These are phyloP conservation scores for Plasmodium falciparum DNA, from an alignment of 169 alveolate species.

Conservation along the genomic window DNA sequence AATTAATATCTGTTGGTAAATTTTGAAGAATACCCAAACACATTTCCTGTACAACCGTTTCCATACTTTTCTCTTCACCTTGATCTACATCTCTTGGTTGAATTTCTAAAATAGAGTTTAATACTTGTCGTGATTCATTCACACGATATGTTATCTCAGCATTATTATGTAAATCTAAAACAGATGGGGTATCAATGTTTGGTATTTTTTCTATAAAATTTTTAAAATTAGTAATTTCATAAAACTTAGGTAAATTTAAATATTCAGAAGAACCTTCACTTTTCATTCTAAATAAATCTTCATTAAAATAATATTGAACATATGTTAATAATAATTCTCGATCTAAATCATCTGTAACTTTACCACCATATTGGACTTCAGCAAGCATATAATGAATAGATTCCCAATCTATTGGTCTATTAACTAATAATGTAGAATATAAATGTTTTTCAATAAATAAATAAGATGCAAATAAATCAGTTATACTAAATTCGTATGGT, in stretches of 20 bases:
- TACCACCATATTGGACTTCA: conserved; percentile 98
- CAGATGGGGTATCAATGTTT: conserved; percentile 93
- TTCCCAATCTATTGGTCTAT: conserved; percentile 91
- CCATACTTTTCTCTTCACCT: conserved; percentile 95
- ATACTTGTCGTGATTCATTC: conserved; percentile 93
- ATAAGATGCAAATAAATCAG: conserved; percentile 97
- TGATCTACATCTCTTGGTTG: conserved; percentile 95
- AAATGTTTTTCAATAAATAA: conserved; percentile 94
- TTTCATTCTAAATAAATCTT: conserved; percentile 82
- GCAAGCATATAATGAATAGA: conserved; percentile 96
- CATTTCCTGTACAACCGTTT: conserved; percentile 94
- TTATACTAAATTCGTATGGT: conserved; percentile 96
- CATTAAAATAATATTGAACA: conserved; percentile 91
- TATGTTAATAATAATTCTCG: conserved; percentile 94
- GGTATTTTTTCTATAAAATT: conserved; percentile 93
- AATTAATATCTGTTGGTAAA: conserved; percentile 92
- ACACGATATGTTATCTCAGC: conserved; percentile 96
- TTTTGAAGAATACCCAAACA: conserved; percentile 89
- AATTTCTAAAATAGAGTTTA: conserved; percentile 93
- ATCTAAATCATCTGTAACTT: conserved; percentile 97
- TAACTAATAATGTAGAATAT: conserved; percentile 89
- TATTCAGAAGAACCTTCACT: conserved; percentile 78
- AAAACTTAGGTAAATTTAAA: conserved; percentile 91
- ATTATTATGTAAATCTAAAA: conserved; percentile 94
- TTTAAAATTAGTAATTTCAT: conserved; percentile 90